Base-by-base conservation (phyloP, 768 basidiomycete species). In the Rhodosporidiobolus sp. region DNA sequence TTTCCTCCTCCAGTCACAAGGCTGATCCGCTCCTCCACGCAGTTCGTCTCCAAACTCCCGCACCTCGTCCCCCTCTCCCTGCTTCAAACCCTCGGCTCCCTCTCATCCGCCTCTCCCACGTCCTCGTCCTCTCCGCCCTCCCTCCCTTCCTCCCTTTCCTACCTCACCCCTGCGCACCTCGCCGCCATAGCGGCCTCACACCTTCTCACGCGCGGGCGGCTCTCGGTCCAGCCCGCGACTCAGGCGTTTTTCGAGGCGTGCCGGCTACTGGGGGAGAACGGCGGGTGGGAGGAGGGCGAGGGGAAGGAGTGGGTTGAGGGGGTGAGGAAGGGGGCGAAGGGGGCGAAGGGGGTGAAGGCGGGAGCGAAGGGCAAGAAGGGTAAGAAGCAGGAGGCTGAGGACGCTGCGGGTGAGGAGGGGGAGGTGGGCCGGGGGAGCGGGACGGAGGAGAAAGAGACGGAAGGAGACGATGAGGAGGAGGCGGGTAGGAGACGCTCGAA, bases 161-260 rank as follows among this genome's bases (percentile, higher is more conserved):
- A 57, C 62, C 52, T 79, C 50, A 65, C 46, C 38, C 24, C 30
- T n/a, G 26, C 54, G 20, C 66, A 78, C 54, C 48, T 69, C 45
- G 28, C 48, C 52, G 54, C 74, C 54, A 71, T 80, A 32, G 63
- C 57, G 17, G 6, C 24, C 16, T 94, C 94, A 91, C 85, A 88
- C 61, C 83, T 97, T 30, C 85, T 95, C 22, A 89, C 84, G 20
- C 85, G 90, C 26, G 92, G 93, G 7, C 83, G 94, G 64, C 84
- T 96, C 54, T 94, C 92, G 78, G 92, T 97, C 2, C 94, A 97
- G 81, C 85, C 87, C 9, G 92, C 93, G 0, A 82, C 85, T 32
- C 82, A 85, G 69, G 83, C 80, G 16, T 88, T 91, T 7, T 95
- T 88, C 86, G 82, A 84, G 38, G 85, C 86, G 1, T 84, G 94